A percentile compares a stretch with the other conserved stretches of the same genome.
Conservation (phyloP, 1,284 basidiomycete species). For the Ceratobasidium sp. region DNA sequence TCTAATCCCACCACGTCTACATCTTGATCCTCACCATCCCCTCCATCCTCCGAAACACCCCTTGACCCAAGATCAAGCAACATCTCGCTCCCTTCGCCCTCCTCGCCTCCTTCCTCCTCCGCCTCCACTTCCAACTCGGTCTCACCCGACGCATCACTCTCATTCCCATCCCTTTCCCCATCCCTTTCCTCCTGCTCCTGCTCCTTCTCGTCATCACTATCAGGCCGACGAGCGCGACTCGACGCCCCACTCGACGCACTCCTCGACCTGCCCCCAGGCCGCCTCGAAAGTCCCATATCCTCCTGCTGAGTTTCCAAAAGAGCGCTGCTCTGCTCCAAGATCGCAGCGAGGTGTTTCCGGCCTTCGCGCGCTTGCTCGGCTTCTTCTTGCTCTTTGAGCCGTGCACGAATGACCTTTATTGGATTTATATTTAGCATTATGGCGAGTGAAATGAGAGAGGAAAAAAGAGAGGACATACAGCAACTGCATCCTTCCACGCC, state of each 20-base stretch:
- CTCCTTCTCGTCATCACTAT: constrained; percentile 53
- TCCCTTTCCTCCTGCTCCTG: constrained; percentile 54
- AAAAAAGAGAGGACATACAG: constrained; percentile 67
- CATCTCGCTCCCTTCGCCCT: constrained; percentile 39
- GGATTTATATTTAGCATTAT: constrained; percentile 9
- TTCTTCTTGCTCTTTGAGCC: constrained; percentile 69
- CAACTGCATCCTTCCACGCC: constrained; percentile 93
- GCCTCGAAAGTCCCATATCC: constrained; percentile 66
- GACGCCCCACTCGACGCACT: constrained; percentile 50
- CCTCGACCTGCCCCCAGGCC: constrained; percentile 51
- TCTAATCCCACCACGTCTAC: constrained; percentile 51
- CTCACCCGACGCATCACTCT: constrained; percentile 49
- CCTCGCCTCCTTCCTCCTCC: constrained; percentile 33
- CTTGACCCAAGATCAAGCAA: constrained; percentile 22
- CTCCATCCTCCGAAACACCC: constrained; percentile 42
- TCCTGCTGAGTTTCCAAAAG: constrained; percentile 88
- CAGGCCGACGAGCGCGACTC: constrained; percentile 49
- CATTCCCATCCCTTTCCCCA: constrained; percentile 33
- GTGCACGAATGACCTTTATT: constrained; percentile 77
- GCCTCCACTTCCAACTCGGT: constrained; percentile 50
- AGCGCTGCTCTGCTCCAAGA: constrained; percentile 90
- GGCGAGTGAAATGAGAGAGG: neutral
- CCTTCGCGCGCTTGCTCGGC: constrained; percentile 77
- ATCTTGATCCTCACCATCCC: constrained; percentile 42
- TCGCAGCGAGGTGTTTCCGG: constrained; percentile 90